These are phyloP conservation scores for Cladophialophora carrionii DNA, from an alignment of 2,329 filamentous ascomycete species.

Conservation along the genomic window DNA sequence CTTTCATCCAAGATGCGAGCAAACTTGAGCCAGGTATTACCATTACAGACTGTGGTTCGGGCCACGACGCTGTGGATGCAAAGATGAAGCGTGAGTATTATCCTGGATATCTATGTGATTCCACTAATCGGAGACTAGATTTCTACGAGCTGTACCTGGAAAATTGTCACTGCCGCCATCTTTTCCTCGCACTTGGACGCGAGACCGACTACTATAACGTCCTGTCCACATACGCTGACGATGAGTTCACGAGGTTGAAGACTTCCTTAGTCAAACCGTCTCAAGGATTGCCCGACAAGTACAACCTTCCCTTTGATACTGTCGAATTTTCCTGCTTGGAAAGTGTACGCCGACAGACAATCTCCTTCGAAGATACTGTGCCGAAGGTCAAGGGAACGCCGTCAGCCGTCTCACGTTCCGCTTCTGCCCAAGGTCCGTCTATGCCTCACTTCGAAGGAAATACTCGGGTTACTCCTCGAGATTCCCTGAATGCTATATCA, in stretches of 20 bases:
- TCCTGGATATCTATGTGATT: neutral
- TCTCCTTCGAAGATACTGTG: neutral
- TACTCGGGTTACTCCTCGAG: neutral
- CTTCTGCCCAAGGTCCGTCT: neutral
- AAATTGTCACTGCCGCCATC: slow-evolving; percentile 35
- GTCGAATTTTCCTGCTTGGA: slow-evolving; percentile 26
- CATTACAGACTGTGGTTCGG: slow-evolving; percentile 32
- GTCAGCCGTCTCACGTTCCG: neutral
- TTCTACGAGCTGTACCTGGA: slow-evolving; percentile 35
- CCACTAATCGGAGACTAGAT: slow-evolving; percentile 27
- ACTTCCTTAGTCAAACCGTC: slow-evolving; percentile 28
- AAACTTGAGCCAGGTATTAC: slow-evolving; percentile 24
- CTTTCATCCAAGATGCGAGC: slow-evolving; percentile 29
- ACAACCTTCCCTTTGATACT: slow-evolving; percentile 28
- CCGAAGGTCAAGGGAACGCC: neutral
- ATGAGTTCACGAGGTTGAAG: slow-evolving; percentile 32
- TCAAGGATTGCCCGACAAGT: slow-evolving; percentile 19
- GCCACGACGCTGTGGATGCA: slow-evolving; percentile 20
- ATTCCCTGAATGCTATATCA: neutral
- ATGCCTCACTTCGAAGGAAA: neutral
- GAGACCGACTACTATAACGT: slow-evolving; percentile 32
- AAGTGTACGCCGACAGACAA: slow-evolving; percentile 15
- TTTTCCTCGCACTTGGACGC: slow-evolving; percentile 31
- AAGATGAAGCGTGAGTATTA: slow-evolving; percentile 27
- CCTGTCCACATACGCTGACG: slow-evolving; percentile 33